phyloP scores from a whole-genome alignment of 495 filamentous ascomycete genomes.

The Xylaria cubensis region DNA sequence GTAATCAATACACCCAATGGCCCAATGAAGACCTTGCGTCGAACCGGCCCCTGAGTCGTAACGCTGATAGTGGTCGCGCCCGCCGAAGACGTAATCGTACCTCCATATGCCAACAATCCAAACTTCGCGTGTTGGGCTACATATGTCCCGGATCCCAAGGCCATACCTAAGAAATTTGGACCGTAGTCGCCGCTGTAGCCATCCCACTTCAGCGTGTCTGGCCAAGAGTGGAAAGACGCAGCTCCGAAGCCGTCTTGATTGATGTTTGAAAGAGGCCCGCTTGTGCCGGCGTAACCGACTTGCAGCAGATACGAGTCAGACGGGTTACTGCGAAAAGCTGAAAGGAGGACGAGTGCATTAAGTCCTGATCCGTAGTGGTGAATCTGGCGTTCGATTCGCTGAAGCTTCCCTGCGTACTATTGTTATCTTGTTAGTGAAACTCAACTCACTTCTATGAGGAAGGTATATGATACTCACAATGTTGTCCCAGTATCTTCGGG shows the following conservation, averaged over 20 bases:
- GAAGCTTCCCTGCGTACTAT: slow-evolving; percentile 53
- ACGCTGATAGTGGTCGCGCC: slow-evolving; percentile 32
- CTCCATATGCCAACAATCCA: slow-evolving; percentile 51
- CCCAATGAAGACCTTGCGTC: slow-evolving; percentile 52
- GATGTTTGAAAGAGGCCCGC: slow-evolving; percentile 58
- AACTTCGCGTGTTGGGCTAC: slow-evolving; percentile 44
- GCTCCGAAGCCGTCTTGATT: slow-evolving; percentile 55
- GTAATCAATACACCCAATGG: slow-evolving; percentile 49
- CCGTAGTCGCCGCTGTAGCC: slow-evolving; percentile 61
- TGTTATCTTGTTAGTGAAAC: not conserved
- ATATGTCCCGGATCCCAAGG: slow-evolving; percentile 53
- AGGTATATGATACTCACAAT: slow-evolving; percentile 30
- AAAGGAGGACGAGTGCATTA: slow-evolving; percentile 57
- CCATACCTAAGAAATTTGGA: slow-evolving; percentile 54
- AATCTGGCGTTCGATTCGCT: slow-evolving; percentile 60
- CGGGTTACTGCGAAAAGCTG: slow-evolving; percentile 48
- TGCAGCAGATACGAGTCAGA: slow-evolving; percentile 51
- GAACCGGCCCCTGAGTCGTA: slow-evolving; percentile 49
- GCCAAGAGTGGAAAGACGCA: slow-evolving; percentile 59
- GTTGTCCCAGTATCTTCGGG: slow-evolving; percentile 62
- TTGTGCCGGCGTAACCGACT: slow-evolving; percentile 56
- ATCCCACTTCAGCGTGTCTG: slow-evolving; percentile 59
- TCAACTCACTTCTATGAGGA: not conserved
- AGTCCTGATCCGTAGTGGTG: slow-evolving; percentile 64
- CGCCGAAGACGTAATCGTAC: slow-evolving; percentile 29